phyloP scores from a whole-genome alignment of 352 stramenopile genomes.

The Pythium apleroticum region DNA sequence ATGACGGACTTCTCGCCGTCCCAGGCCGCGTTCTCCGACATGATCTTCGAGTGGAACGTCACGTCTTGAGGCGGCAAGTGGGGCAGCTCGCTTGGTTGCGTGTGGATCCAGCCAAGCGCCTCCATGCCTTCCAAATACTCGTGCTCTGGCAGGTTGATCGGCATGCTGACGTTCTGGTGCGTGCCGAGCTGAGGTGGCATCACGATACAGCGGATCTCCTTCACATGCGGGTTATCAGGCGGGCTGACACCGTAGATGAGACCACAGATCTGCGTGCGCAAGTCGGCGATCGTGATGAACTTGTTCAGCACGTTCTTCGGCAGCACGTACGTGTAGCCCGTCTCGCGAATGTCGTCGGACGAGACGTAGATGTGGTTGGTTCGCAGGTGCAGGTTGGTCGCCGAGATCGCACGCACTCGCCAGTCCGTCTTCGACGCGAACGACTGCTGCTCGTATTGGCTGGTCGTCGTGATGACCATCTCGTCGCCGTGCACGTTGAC shows the following conservation, averaged over 20 bases:
- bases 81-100: slow-evolving; percentile 97
- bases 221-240: slow-evolving; percentile 97
- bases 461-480: slow-evolving; percentile 99
- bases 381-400: slow-evolving; percentile 98
- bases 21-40: slow-evolving; percentile 97
- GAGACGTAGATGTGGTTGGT: slow-evolving; percentile 99
- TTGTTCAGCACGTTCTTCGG: slow-evolving; percentile 99
- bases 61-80: slow-evolving; percentile 96
- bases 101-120: slow-evolving; percentile 99
- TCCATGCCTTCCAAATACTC: slow-evolving; percentile 98
- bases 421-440: slow-evolving; percentile 99
- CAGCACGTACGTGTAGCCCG: slow-evolving; percentile 98
- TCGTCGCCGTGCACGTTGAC: slow-evolving; percentile 99
- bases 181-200: slow-evolving; percentile 99
- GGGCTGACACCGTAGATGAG: slow-evolving; percentile 99
- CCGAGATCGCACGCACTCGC: slow-evolving; percentile 98
- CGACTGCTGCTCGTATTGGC: slow-evolving; percentile 99
- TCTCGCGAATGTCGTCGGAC: slow-evolving; percentile 97
- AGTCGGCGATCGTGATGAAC: slow-evolving; percentile 98
- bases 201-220: slow-evolving; percentile 99
- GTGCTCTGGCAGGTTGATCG: slow-evolving; percentile 95
- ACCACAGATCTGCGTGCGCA: slow-evolving; percentile 97
- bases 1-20: slow-evolving; percentile 97
- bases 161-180: slow-evolving; percentile 97
- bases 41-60: slow-evolving; percentile 96